phyloP scores from a whole-genome alignment of 768 basidiomycete species.

The Agrocybe chaxingu region DNA sequence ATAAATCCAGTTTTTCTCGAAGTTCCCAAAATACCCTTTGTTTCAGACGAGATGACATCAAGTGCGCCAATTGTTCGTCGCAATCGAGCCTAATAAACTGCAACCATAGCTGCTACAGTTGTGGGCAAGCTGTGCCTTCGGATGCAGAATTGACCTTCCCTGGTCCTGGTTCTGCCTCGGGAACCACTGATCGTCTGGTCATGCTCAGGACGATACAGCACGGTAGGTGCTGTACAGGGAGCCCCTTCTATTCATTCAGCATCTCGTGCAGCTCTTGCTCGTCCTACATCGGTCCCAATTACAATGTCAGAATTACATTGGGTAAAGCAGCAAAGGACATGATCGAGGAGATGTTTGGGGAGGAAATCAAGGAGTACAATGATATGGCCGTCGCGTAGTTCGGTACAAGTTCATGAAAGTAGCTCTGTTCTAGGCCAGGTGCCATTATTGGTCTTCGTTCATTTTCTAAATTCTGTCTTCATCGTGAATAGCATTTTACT shows the following conservation, averaged over 20 bases:
- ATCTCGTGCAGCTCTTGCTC: background rate
- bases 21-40: background rate
- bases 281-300: background rate
- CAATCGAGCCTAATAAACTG: background rate
- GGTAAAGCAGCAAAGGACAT: background rate
- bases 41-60: slow-evolving; percentile 4
- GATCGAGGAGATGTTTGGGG: slow-evolving; percentile 7
- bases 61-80: slow-evolving; percentile 1
- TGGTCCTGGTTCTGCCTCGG: background rate
- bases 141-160: background rate
- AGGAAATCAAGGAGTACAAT: slow-evolving; percentile 2
- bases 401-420: background rate
- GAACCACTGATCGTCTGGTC: background rate
- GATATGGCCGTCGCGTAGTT: slow-evolving; percentile 2
- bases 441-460: no score
- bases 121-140: background rate
- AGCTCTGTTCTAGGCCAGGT: background rate
- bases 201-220: background rate
- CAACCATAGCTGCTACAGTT: background rate
- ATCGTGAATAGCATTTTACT: no score
- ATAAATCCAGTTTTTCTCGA: background rate
- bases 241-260: background rate
- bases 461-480: no score
- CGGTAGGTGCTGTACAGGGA: background rate
- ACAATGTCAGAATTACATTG: background rate